Evolutionary conservation across 129 eudicot genomes (phyloP), one percentile per base, ranked within the genome.

Genomic region (Centaurea solstitialis): DNA sequence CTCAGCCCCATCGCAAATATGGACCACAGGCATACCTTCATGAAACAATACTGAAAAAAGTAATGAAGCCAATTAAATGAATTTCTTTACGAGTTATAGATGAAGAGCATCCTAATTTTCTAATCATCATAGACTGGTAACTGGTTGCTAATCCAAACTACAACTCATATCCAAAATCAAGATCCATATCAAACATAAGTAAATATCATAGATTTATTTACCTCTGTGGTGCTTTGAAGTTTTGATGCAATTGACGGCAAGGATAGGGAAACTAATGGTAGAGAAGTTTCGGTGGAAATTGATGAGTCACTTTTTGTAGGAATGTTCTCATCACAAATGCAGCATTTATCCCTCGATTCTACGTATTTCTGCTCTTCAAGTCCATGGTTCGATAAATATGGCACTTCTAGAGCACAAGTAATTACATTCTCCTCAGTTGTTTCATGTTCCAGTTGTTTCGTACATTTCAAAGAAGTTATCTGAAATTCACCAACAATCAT

Each of bases 401-500:
- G 78, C 77, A 84, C 53, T 69, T 78, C 65, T 15, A 81, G 80
- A 59, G 83, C 76, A 82, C 90, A 86, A 28, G 79, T 67, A 62
- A 81, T 70, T 12, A 74, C 70, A 77, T 68, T 77, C 21, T 74
- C 61, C 15, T 81, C 68, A 22, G 80, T 17, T 30, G 53, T 80
- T 83, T 76, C 76, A 38, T 33, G 26, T 50, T 78, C 83, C 21
- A 50, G 70, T 70, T 81, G 68, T 87, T 82, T 84, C 53, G 85
- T 81, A 75, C 89, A 83, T 74, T 79, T 76, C 82, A 86, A 74
- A 17, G 85, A 79, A 37, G 80, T 73, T 38, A 86, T 84, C 93
- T 86, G 87, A 74, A 77, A 79, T 71, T 78, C 67, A 47, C 24
- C 80, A 72, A 17, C 65, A 26, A 45, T 67, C 5, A 68, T 21